Conservation (phyloP, 257 asterid genomes). For the Oldenlandia corymbosa region DNA sequence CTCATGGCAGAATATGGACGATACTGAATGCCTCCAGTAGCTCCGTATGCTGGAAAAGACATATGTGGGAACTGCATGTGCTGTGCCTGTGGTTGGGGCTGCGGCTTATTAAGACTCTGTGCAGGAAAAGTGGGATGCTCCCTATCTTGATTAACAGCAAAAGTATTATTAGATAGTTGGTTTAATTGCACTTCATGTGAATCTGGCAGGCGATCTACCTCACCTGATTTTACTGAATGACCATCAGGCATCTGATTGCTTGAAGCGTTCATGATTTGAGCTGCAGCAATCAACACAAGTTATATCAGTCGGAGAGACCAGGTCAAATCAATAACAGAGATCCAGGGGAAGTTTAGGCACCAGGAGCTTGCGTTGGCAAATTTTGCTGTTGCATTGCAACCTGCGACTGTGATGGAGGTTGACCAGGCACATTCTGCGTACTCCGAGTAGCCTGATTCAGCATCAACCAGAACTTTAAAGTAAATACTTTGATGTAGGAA, state of each 20-base stretch:
- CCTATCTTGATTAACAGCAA: conserved; percentile 54
- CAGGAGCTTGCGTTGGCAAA: conserved; percentile 42
- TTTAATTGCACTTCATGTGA: conserved; percentile 42
- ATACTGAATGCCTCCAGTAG: conserved; percentile 44
- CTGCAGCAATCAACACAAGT: conserved; percentile 20
- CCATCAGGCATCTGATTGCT: conserved; percentile 40
- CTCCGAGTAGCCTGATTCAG: conserved; percentile 47
- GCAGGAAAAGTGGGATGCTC: conserved; percentile 51
- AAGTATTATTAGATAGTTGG: conserved; percentile 40
- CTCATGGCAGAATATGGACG: conserved; percentile 49
- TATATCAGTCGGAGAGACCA: conserved; percentile 21
- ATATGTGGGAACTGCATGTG: conserved; percentile 61
- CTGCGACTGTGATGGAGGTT: conserved; percentile 41
- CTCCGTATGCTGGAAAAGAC: conserved; percentile 50
- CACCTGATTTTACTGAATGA: conserved; percentile 37
- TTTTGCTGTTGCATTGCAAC: conserved; percentile 40
- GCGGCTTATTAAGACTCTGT: conserved; percentile 71
- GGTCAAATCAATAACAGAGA: conserved; percentile 12
- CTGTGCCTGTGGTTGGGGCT: conserved; percentile 44
- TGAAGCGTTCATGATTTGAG: conserved; percentile 33
- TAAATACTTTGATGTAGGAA: conserved; percentile 2
- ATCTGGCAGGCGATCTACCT: conserved; percentile 52
- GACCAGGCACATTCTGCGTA: conserved; percentile 41
- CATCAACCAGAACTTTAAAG: background rate
- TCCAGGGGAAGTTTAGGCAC: conserved; percentile 29